Percentiles rank a stretch among this genome's conserved stretches.
These are phyloP conservation scores for Corchorus olitorius DNA, from an alignment of 345 rosid species.

Conservation along the genomic window DNA sequence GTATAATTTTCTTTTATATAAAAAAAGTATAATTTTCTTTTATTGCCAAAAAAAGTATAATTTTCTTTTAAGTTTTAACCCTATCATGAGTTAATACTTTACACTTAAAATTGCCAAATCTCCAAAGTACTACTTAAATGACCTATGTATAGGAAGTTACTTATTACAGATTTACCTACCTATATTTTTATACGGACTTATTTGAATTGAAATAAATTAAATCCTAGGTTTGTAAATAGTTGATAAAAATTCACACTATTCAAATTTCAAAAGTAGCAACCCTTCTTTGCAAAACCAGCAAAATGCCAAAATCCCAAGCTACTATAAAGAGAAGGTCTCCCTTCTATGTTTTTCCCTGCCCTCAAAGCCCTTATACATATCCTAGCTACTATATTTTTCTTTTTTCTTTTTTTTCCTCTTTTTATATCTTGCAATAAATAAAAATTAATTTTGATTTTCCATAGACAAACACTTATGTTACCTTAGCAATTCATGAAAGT, in stretches of 20 bases:
- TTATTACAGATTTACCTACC: too few species aligned
- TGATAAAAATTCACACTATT: background rate
- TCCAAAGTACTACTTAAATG: too few species aligned
- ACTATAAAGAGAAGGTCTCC: background rate
- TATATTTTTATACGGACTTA: background rate
- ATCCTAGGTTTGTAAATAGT: background rate
- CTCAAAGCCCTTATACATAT: slow-evolving; percentile 11
- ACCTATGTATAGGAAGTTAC: too few species aligned
- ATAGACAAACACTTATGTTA: background rate
- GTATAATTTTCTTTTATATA: too few species aligned
- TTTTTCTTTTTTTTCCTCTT: background rate
- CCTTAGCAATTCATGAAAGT: background rate
- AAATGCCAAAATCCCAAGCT: slow-evolving; percentile 11
- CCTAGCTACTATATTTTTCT: too few species aligned
- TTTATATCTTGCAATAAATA: background rate
- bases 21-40: too few species aligned
- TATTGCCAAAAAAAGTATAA: too few species aligned
- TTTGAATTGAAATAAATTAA: background rate
- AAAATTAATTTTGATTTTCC: background rate
- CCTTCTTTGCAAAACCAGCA: slow-evolving; percentile 10
- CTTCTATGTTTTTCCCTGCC: background rate
- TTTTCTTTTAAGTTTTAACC: too few species aligned
- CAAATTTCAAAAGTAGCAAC: background rate
- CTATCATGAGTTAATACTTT: too few species aligned
- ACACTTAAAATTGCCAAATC: too few species aligned